Base-by-base conservation (phyloP, 169 alveolate genomes). In the Neospora caninum region DNA sequence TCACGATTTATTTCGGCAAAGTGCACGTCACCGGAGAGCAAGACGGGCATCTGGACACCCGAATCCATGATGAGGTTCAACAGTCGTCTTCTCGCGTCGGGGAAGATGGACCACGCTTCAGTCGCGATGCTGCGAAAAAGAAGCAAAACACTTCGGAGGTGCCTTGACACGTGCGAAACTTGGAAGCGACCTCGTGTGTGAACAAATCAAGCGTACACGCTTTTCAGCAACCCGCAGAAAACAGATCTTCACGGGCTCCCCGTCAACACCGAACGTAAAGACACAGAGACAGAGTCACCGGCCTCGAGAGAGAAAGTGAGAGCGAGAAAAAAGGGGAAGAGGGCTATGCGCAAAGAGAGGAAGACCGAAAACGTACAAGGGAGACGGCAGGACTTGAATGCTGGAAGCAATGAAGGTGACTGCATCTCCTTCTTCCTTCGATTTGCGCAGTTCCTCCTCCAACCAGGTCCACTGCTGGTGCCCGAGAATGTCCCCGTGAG, bases 391-490 rank as follows among this genome's bases (percentile, higher is more conserved):
- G 27, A 82, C 67, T 29, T 82, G 91, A 49, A 93, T 34, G 91
- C 39, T 91, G 70, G 95, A 84, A 73, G 95, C 36, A 83, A 93
- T 31, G 95, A 93, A 82, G 93, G 86, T 91, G 29, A 93, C 91
- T 43, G 89, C 78, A 41, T 93, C 89, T 54, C 89, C 84, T 49
- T 93, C 95, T 43, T 91, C 93, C 54, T 64, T 36, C 18, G 95
- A 84, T 34, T 18, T 43, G 25, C 84, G 91, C 84, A 93, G 91
- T 41, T 93, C 95, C 93, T 93, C 89, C 73, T 84, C 80, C 34
- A 93, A 91, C 95, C 95, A 93, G 4, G 58, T 36, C 95, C 95
- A 93, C 95, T 93, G 95, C 83, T 93, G 95, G 70, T 86, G 86
- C 31, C 95, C 95, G 43, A 93, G 84, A 88, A 93, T 70, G 84